Percentiles rank a stretch among this genome's conserved stretches.
phyloP scores from a whole-genome alignment of 305 asterid genomes.

The Rubia tinctorum region DNA sequence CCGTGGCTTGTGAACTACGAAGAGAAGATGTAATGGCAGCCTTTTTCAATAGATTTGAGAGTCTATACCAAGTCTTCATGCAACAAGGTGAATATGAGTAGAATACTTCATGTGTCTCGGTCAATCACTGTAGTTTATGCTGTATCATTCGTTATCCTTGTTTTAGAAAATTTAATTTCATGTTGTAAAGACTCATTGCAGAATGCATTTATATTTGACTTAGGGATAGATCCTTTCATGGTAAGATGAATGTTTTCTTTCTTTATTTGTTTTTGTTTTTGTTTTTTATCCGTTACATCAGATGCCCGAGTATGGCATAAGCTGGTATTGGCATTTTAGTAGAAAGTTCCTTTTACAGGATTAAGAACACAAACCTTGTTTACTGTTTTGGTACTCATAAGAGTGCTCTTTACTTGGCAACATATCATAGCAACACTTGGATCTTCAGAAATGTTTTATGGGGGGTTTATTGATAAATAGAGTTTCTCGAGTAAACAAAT shows the following conservation, averaged over 20 bases:
- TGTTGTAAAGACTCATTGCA: not conserved
- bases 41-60: slow-evolving; percentile 86
- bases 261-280: not conserved
- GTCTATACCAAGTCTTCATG: slow-evolving; percentile 47
- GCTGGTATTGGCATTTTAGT: not conserved
- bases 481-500: not conserved
- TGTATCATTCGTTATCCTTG: not conserved
- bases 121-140: not conserved
- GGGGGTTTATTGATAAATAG: not conserved
- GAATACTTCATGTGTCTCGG: not conserved
- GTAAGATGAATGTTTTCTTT: not conserved
- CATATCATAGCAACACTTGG: not conserved
- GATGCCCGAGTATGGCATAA: not conserved
- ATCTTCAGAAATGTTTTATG: not conserved
- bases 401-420: not conserved
- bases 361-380: not conserved
- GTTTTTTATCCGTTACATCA: not conserved
- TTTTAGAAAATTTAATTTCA: not conserved
- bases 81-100: slow-evolving; percentile 54
- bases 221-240: not conserved
- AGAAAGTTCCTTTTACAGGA: not conserved
- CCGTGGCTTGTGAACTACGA: slow-evolving; percentile 36
- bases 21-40: slow-evolving; percentile 82
- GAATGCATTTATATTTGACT: not conserved
- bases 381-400: not conserved